Conservation (phyloP, 257 asterid genomes). For the Leptodermis oblonga region DNA sequence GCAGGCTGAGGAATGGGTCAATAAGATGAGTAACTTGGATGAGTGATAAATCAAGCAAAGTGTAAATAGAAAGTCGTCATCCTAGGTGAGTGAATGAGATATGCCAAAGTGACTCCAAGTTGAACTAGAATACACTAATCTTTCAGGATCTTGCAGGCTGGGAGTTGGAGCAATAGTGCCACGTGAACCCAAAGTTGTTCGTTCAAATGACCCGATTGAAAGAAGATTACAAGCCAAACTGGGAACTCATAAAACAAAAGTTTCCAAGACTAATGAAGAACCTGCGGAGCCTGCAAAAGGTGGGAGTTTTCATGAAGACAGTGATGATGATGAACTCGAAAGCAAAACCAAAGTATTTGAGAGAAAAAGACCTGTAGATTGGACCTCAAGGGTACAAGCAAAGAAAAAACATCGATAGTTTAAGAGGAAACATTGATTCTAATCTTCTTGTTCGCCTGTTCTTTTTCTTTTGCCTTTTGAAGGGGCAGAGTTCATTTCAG, state of each 20-base stretch:
- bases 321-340: constrained; percentile 65
- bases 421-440: not conserved
- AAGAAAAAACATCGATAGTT: constrained; percentile 42
- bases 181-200: constrained; percentile 34
- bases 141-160: constrained; percentile 46
- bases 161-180: constrained; percentile 87
- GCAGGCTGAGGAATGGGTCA: constrained; percentile 90
- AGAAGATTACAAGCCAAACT: constrained; percentile 56
- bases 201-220: constrained; percentile 52
- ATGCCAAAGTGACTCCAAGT: not conserved
- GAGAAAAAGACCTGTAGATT: constrained; percentile 51
- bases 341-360: constrained; percentile 64
- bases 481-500: too few species aligned
- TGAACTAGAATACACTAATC: not conserved
- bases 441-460: too few species aligned
- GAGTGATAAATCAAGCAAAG: constrained; percentile 29
- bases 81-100: constrained; percentile 46
- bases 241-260: constrained; percentile 42
- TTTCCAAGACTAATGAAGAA: constrained; percentile 33
- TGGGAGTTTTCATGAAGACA: constrained; percentile 44
- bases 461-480: too few species aligned
- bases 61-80: constrained; percentile 65
- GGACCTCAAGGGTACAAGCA: constrained; percentile 17
- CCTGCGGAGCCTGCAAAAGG: constrained; percentile 29
- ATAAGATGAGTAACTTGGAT: constrained; percentile 47